Evolutionary conservation across 1,139 yeast genomes (phyloP).

Genomic region (Hyphopichia khmerensis): DNA sequence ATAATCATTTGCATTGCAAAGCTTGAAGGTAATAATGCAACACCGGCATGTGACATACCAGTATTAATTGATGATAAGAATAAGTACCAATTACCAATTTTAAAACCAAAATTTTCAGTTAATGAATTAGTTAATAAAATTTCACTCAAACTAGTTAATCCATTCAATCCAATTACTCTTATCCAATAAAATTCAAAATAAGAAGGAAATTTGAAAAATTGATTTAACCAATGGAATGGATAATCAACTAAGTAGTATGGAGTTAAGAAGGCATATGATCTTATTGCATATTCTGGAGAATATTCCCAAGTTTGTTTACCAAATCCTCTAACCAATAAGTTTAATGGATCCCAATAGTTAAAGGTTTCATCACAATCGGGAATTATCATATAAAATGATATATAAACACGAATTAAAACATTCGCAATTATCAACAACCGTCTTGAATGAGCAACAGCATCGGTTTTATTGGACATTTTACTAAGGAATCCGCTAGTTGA

Average conservation of each 20-base stretch:
- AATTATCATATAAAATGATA: slow-evolving; percentile 60
- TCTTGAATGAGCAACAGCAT: neutral
- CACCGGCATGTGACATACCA: slow-evolving; percentile 84
- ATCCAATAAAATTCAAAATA: slow-evolving; percentile 51
- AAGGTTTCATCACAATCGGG: slow-evolving; percentile 86
- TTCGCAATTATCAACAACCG: slow-evolving; percentile 22
- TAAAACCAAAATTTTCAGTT: slow-evolving; percentile 26
- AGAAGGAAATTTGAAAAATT: slow-evolving; percentile 19
- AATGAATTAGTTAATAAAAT: slow-evolving; percentile 47
- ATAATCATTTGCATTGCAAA: slow-evolving; percentile 73
- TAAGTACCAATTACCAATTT: slow-evolving; percentile 60
- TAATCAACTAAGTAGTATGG: slow-evolving; percentile 47
- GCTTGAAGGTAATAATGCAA: slow-evolving; percentile 82
- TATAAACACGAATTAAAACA: slow-evolving; percentile 40
- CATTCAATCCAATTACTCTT: slow-evolving; percentile 51
- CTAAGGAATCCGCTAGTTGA: neutral
- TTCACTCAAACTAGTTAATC: slow-evolving; percentile 57
- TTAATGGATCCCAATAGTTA: slow-evolving; percentile 94
- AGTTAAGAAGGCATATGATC: slow-evolving; percentile 76
- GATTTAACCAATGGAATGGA: slow-evolving; percentile 30
- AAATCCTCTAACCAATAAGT: slow-evolving; percentile 70
- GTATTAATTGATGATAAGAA: slow-evolving; percentile 47
- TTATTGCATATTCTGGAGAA: slow-evolving; percentile 83
- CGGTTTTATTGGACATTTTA: neutral
- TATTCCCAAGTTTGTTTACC: slow-evolving; percentile 98